phyloP scores from a whole-genome alignment of 768 basidiomycete genomes.

The Rhodotorula kratochvilovae region DNA sequence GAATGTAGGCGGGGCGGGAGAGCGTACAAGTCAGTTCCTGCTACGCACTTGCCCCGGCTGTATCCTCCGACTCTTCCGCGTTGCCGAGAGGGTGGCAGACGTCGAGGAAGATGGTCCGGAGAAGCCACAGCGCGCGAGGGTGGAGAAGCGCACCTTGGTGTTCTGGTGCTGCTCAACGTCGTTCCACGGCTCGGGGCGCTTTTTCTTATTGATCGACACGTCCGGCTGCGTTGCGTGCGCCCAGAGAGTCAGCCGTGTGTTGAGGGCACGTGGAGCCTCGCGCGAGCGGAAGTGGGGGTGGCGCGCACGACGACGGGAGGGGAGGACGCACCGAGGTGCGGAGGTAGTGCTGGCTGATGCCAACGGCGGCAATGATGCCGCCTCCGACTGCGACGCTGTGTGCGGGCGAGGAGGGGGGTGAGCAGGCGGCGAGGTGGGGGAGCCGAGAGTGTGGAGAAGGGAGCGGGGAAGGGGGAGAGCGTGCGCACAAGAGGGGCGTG shows the following conservation, averaged over 20 bases:
- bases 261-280: too few relatives aligned
- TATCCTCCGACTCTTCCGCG: too few relatives aligned
- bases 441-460: neutral
- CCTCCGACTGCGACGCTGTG: slow-evolving; percentile 1
- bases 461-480: neutral
- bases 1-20: neutral
- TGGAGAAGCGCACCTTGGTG: neutral
- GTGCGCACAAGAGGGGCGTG: neutral
- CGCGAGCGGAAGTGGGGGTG: neutral
- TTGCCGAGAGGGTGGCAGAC: neutral
- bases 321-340: neutral
- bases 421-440: neutral
- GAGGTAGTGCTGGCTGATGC: neutral
- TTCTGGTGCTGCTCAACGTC: neutral
- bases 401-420: neutral
- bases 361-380: neutral
- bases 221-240: neutral
- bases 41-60: too few relatives aligned
- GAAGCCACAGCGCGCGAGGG: neutral
- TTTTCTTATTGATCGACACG: neutral
- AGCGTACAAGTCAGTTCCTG: neutral
- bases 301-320: too few relatives aligned
- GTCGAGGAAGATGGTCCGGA: neutral
- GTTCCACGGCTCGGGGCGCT: neutral
- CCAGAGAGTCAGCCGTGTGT: too few relatives aligned